phyloP scores from a whole-genome alignment of 2,329 filamentous ascomycete species.

The Verticillium nubilum region DNA sequence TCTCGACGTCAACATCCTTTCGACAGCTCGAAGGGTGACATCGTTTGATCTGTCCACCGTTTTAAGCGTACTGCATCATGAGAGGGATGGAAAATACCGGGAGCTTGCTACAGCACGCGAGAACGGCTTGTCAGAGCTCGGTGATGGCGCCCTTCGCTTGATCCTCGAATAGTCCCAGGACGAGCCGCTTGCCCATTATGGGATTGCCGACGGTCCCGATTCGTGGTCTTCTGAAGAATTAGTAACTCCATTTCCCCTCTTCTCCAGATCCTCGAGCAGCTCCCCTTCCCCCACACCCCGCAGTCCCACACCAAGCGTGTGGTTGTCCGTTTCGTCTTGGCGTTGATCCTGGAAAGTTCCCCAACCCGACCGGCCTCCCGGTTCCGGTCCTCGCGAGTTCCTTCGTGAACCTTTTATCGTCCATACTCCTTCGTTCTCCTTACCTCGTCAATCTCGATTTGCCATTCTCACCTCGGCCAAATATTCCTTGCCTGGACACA shows the following conservation, averaged over 20 bases:
- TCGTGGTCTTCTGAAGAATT: background rate
- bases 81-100: too few relatives aligned
- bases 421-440: slow-evolving; percentile 4
- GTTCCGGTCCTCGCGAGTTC: background rate
- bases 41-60: too few relatives aligned
- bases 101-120: too few relatives aligned
- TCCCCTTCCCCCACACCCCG: slow-evolving; percentile 16
- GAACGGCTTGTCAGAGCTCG: too few relatives aligned
- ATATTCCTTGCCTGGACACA: background rate
- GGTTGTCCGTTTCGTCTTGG: background rate
- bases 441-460: slow-evolving; percentile 2
- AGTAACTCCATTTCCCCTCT: slow-evolving; percentile 6
- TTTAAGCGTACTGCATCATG: too few relatives aligned
- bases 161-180: background rate
- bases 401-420: slow-evolving; percentile 1
- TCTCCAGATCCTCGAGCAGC: slow-evolving; percentile 1
- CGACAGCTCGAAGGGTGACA: too few relatives aligned
- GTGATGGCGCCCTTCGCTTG: too few relatives aligned
- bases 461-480: slow-evolving; percentile 8
- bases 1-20: too few relatives aligned
- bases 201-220: background rate
- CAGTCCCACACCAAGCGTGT: slow-evolving; percentile 3
- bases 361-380: background rate
- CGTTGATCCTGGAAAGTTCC: background rate
- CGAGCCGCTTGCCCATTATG: background rate